phyloP scores from a whole-genome alignment of 371 early-diverging fungal species.

The Massospora cicadina region DNA sequence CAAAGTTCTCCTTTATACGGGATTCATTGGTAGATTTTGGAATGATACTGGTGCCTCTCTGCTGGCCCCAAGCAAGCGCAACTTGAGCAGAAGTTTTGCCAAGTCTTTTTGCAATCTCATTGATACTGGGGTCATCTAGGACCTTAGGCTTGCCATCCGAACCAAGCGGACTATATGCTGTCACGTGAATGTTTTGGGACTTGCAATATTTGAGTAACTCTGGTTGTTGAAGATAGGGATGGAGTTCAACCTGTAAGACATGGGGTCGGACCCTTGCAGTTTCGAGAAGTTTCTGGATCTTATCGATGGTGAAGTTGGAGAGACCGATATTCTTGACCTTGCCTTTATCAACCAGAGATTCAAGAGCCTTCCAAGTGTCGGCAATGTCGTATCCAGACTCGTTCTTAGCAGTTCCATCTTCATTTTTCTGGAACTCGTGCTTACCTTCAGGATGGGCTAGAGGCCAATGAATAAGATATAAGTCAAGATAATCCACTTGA shows the following conservation, averaged over 20 bases:
- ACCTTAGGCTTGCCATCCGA: conserved; percentile 24
- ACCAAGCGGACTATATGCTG: conserved; percentile 41
- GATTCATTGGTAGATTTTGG: conserved; percentile 31
- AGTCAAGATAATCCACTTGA: conserved; percentile 42
- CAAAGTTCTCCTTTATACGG: conserved; percentile 28
- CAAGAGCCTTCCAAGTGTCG: conserved; percentile 26
- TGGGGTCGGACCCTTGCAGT: conserved; percentile 28
- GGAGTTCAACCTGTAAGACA: conserved; percentile 41
- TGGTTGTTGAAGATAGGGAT: conserved; percentile 43
- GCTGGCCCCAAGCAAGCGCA: conserved; percentile 24
- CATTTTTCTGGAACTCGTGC: not conserved
- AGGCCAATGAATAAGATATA: conserved; percentile 61
- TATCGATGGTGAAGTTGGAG: conserved; percentile 31
- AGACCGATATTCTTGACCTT: conserved; percentile 34
- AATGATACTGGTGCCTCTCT: conserved; percentile 26
- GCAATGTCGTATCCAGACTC: not conserved
- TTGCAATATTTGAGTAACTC: conserved; percentile 27
- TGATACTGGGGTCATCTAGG: conserved; percentile 22
- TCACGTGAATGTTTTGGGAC: conserved; percentile 28
- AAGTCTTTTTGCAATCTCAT: conserved; percentile 24
- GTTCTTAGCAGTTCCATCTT: not conserved
- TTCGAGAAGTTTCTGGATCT: conserved; percentile 26
- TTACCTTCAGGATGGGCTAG: conserved; percentile 20
- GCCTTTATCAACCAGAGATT: conserved; percentile 23
- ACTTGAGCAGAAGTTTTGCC: conserved; percentile 28